Percentiles rank a stretch among this genome's conserved stretches.
phyloP scores from a whole-genome alignment of 495 filamentous ascomycete species.

The Margaritispora aquatica region DNA sequence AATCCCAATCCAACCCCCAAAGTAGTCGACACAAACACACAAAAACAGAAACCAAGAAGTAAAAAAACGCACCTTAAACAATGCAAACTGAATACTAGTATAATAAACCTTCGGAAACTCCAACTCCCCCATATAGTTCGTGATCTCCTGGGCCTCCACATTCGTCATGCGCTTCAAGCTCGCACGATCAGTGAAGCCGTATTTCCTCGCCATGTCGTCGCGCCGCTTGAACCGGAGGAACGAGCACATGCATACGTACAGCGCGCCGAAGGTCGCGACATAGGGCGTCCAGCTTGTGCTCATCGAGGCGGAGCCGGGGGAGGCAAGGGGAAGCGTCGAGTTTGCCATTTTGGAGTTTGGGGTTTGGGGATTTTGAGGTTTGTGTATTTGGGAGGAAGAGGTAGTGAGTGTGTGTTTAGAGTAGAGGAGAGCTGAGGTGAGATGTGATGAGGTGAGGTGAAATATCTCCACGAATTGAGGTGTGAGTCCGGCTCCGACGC shows the following conservation, averaged over 20 bases:
- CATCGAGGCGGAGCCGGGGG: not conserved
- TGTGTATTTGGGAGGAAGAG: too few species aligned
- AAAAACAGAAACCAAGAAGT: not conserved
- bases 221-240: conserved; percentile 45
- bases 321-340: not conserved
- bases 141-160: conserved; percentile 52
- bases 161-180: conserved; percentile 57
- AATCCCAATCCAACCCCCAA: too few species aligned
- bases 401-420: too few species aligned
- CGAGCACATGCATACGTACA: conserved; percentile 2
- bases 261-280: not conserved
- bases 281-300: not conserved
- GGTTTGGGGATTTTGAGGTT: too few species aligned
- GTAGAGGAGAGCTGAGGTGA: too few species aligned
- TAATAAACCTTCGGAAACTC: conserved; percentile 55
- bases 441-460: too few species aligned
- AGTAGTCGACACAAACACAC: too few species aligned
- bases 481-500: too few species aligned
- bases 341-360: not conserved
- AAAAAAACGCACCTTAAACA: conserved; percentile 53
- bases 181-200: conserved; percentile 46
- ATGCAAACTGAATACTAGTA: conserved; percentile 54
- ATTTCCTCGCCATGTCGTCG: conserved; percentile 37
- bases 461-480: too few species aligned
- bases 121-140: conserved; percentile 37